Evolutionary conservation across 2,329 filamentous ascomycete species (phyloP).

Genomic region (Septoria linicola): DNA sequence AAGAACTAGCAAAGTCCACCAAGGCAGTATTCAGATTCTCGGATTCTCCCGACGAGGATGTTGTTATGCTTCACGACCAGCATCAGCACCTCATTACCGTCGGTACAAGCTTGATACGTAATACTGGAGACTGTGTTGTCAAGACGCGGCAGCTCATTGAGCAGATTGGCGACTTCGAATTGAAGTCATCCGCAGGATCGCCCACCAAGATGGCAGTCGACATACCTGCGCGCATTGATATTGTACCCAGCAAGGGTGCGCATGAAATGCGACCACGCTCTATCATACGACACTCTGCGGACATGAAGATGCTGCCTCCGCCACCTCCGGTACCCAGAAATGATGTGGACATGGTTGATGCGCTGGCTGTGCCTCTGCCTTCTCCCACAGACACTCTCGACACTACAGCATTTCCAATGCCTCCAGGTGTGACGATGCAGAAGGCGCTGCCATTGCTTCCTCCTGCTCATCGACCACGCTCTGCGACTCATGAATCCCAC

Average conservation of each 20-base stretch:
- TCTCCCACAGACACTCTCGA: conserved; percentile 18
- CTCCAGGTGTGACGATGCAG: conserved; percentile 3
- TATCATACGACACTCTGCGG: conserved; percentile 22
- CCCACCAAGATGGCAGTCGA: conserved; percentile 4
- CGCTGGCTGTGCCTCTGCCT: neutral
- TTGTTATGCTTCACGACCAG: conserved; percentile 69
- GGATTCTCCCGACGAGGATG: conserved; percentile 67
- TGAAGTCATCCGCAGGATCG: conserved; percentile 14
- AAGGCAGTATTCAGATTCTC: conserved; percentile 72
- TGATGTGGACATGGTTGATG: neutral
- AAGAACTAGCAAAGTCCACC: conserved; percentile 76
- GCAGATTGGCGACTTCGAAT: conserved; percentile 55
- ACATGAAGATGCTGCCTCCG: conserved; percentile 13
- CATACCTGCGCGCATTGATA: conserved; percentile 16
- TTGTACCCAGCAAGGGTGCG: conserved; percentile 10
- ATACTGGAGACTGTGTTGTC: conserved; percentile 85
- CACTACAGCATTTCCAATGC: conserved; percentile 9
- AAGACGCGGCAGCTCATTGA: conserved; percentile 84
- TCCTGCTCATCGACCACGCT: conserved; percentile 13
- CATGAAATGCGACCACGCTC: conserved; percentile 6
- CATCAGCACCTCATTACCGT: conserved; percentile 32
- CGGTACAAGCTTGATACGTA: conserved; percentile 56
- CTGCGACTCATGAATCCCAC: conserved; percentile 19
- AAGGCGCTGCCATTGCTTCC: conserved; percentile 20
- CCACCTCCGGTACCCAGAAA: conserved; percentile 13